Evolutionary conservation across 176 grass and related monocot species (phyloP), one percentile per base, ranked within the genome.

Genomic region (Phyllostachys edulis): DNA sequence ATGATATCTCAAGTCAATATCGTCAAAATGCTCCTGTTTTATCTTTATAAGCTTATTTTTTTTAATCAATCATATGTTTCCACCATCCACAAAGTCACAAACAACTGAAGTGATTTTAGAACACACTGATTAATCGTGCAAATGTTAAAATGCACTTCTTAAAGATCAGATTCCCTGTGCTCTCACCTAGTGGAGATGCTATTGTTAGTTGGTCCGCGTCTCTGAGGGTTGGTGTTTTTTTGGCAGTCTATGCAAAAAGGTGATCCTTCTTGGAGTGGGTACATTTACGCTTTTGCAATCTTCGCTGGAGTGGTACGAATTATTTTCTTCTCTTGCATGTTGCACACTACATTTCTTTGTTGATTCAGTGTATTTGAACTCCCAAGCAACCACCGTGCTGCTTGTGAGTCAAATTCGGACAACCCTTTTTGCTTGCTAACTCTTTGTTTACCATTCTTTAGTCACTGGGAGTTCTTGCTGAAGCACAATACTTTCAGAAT

Each of bases 401-500:
- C 29, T 60, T 73, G 7, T 18, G 18, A 85, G n/a, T 63, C 8
- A 15, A 52, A 66, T 38, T 12, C 71, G n/a, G 46, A 77, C 24
- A 77, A 49, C 29, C 9, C 29, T 47, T 69, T 55, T 40, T 79
- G n/a, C 54, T 87, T 32, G 7, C n/a, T 84, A 59, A 60, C 26
- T 46, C 52, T 57, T 79, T 14, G 24, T 42, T 55, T 85, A 70
- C 52, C 24, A 8, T 77, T 84, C 80, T 71, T 68, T 88, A 99
- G 93, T 82, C 84, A 26, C 70, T 99, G 41, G 96, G 96, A 81
- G 96, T 99, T 82, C 88, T 99, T 76, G 46, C 50, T 79, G 96
- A 99, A 92, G 96, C 93, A 84, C 96, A 99, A 29, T 99, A 99
- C 88, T 99, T 99, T 89, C 96, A 96, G 75, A 99, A 99, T 84